These are phyloP conservation scores for Entonaema liquescens DNA, from an alignment of 495 filamentous ascomycete species.

Conservation along the genomic window DNA sequence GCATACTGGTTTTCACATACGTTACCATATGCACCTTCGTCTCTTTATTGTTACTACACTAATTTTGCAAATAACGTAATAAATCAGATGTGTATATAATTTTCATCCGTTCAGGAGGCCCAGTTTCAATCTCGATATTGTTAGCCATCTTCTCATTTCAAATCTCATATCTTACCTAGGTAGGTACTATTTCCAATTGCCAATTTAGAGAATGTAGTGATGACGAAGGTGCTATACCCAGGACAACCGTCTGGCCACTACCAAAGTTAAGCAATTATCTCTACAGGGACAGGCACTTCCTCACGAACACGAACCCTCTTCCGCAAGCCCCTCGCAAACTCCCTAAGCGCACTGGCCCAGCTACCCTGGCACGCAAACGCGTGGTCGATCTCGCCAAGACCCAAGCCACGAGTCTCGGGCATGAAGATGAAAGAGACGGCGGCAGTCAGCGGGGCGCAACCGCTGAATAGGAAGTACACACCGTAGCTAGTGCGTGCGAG, in stretches of 20 bases:
- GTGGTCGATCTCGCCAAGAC: constrained; percentile 65
- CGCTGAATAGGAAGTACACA: constrained; percentile 70
- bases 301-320: neutral
- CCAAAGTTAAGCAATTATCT: constrained; percentile 12
- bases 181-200: neutral
- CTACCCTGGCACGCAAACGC: constrained; percentile 50
- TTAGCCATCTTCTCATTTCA: neutral
- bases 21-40: neutral
- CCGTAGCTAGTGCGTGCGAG: constrained; percentile 63
- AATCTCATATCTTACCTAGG: neutral
- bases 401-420: constrained; percentile 68
- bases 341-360: constrained; percentile 5
- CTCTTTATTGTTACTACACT: neutral
- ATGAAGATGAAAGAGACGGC: constrained; percentile 64
- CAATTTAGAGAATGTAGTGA: neutral
- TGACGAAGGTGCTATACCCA: neutral
- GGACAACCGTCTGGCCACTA: neutral
- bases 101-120: too few relatives aligned
- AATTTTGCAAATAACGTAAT: too few relatives aligned
- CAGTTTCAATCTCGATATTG: neutral
- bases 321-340: neutral
- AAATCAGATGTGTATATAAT: too few relatives aligned
- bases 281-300: constrained; percentile 10
- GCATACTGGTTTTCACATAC: neutral
- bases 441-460: constrained; percentile 56